Evolutionary conservation across 2,329 filamentous ascomycete genomes (phyloP).

Genomic region (Fusarium sp.): DNA sequence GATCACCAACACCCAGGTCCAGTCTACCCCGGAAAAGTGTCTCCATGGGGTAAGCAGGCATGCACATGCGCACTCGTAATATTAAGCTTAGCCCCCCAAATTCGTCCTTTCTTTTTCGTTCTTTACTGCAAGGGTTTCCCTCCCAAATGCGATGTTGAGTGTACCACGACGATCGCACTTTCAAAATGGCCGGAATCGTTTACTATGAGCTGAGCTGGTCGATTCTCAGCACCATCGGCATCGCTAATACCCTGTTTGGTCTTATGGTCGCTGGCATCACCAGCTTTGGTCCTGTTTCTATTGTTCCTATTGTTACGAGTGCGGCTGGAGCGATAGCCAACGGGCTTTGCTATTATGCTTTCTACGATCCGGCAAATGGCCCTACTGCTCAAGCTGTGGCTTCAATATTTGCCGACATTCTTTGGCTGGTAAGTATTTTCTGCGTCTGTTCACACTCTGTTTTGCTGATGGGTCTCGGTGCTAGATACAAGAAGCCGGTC

Average conservation of each 20-base stretch:
- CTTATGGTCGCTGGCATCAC: slow-evolving; percentile 55
- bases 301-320: slow-evolving; percentile 56
- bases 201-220: slow-evolving; percentile 60
- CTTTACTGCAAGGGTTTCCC: neutral
- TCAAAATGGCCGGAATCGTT: slow-evolving; percentile 28
- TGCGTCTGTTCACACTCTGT: rapidly evolving
- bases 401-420: slow-evolving; percentile 54
- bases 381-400: slow-evolving; percentile 49
- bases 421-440: slow-evolving; percentile 53
- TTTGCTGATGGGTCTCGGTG: neutral
- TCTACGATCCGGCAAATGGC: slow-evolving; percentile 47
- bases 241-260: slow-evolving; percentile 55
- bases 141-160: slow-evolving; percentile 9
- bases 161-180: slow-evolving; percentile 5
- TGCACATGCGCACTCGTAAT: neutral
- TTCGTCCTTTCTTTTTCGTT: neutral
- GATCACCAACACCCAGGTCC: slow-evolving; percentile 26
- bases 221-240: slow-evolving; percentile 58
- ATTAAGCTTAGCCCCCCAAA: slow-evolving; percentile 20
- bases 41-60: slow-evolving; percentile 21
- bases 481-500: slow-evolving; percentile 58
- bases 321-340: slow-evolving; percentile 55
- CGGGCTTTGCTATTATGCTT: slow-evolving; percentile 58
- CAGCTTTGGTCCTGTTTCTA: slow-evolving; percentile 52
- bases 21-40: slow-evolving; percentile 22